Evolutionary conservation across 2,329 filamentous ascomycete genomes (phyloP).

Genomic region (Aschersonia sp.): DNA sequence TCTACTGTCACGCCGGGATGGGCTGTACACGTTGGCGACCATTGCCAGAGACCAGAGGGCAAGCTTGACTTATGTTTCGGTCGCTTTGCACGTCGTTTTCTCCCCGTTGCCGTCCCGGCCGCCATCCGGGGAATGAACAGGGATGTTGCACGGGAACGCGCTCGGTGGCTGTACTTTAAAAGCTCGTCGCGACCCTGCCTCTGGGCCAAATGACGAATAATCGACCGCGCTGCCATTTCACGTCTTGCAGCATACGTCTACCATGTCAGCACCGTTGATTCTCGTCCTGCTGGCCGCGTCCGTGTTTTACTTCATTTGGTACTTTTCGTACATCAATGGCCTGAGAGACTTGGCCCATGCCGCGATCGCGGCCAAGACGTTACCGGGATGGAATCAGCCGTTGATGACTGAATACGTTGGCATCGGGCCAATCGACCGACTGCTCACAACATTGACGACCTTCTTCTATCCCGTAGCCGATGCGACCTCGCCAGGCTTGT

Average conservation of each 20-base stretch:
- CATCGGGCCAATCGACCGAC: slow-evolving; percentile 3
- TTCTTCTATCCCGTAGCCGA: slow-evolving; percentile 9
- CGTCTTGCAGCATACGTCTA: not conserved
- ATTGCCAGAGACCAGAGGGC: too few species aligned
- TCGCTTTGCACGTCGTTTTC: too few species aligned
- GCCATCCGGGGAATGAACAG: too few species aligned
- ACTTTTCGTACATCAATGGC: slow-evolving; percentile 6
- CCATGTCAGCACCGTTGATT: slow-evolving; percentile 6
- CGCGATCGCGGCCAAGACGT: not conserved
- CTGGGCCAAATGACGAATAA: not conserved
- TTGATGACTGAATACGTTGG: slow-evolving; percentile 7
- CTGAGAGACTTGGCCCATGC: slow-evolving; percentile 2
- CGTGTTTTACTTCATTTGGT: slow-evolving; percentile 8
- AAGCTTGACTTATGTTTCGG: too few species aligned
- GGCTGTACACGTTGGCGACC: too few species aligned
- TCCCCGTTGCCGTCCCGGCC: too few species aligned
- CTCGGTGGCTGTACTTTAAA: too few species aligned
- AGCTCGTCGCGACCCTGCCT: too few species aligned
- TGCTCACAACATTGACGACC: slow-evolving; percentile 6
- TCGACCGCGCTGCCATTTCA: not conserved
- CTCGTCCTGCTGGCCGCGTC: slow-evolving; percentile 5
- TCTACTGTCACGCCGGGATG: too few species aligned
- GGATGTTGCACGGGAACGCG: too few species aligned
- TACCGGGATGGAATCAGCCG: slow-evolving; percentile 6
- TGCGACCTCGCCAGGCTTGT: slow-evolving; percentile 4